Conservation (phyloP, 2,329 filamentous ascomycete genomes). For the Eutypella sp. region DNA sequence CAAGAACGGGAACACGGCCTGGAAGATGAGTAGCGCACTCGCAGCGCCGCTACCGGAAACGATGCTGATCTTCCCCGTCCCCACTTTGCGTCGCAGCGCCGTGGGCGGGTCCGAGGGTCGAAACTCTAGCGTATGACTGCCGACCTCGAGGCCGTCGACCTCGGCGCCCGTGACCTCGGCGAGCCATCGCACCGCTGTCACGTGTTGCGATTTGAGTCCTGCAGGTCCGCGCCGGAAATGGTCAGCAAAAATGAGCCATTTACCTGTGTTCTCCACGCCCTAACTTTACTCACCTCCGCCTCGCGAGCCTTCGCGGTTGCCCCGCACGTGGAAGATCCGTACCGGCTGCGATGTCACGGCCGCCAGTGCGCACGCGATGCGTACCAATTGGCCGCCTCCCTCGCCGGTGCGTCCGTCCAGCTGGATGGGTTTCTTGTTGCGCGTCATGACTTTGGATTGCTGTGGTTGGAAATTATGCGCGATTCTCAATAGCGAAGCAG, state of each 20-base stretch:
- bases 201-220: conserved; percentile 59
- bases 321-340: conserved; percentile 49
- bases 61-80: too few relatives aligned
- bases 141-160: conserved; percentile 45
- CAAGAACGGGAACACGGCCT: conserved; percentile 55
- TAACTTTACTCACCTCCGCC: conserved; percentile 24
- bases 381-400: conserved; percentile 57
- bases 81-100: conserved; percentile 30
- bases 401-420: conserved; percentile 55
- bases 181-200: conserved; percentile 50
- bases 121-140: conserved; percentile 47
- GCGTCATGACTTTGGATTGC: conserved; percentile 4
- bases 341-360: conserved; percentile 51
- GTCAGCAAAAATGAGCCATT: too few relatives aligned
- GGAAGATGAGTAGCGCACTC: conserved; percentile 53
- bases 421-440: conserved; percentile 26
- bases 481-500: too few relatives aligned
- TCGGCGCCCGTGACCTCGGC: conserved; percentile 46
- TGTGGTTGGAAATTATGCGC: too few relatives aligned
- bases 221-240: too few relatives aligned
- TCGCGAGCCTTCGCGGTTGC: conserved; percentile 39
- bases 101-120: conserved; percentile 35
- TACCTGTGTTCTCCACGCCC: background rate
- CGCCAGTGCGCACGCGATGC: conserved; percentile 51
- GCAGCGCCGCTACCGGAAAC: conserved; percentile 45